Base-by-base conservation (phyloP, 495 filamentous ascomycete species). In the Patellaria atrata region DNA sequence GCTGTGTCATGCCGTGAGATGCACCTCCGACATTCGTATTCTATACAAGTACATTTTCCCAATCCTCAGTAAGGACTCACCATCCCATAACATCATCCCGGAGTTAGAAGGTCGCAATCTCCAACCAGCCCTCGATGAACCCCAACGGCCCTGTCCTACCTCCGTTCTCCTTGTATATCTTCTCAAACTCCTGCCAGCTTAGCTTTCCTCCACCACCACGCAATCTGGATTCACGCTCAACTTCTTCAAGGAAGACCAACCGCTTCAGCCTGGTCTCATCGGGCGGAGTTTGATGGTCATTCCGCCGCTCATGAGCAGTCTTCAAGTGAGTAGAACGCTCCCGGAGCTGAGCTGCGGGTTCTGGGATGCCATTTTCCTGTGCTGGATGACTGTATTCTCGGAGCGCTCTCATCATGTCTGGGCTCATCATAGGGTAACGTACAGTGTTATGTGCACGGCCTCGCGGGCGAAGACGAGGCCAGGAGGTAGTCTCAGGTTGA, bases 51-150 rank as follows among this genome's bases (percentile, higher is more conserved):
- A n/a, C n/a, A n/a, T n/a, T n/a, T n/a, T n/a, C n/a, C n/a, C n/a
- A n/a, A n/a, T n/a, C n/a, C n/a, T n/a, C n/a, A n/a, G n/a, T n/a
- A n/a, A n/a, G n/a, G n/a, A n/a, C n/a, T n/a, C n/a, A n/a, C n/a
- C n/a, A n/a, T n/a, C n/a, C n/a, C n/a, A n/a, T n/a, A n/a, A n/a
- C n/a, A n/a, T n/a, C n/a, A n/a, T n/a, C n/a, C n/a, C n/a, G n/a
- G n/a, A 30, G 7, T 39, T 27, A 49, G 27, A 44, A 49, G 33
- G 37, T 45, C 22, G 45, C 45, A 41, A 41, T 44, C 29, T 49
- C 45, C 37, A 49, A 30, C 45, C 45, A 49, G 14, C 22, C 23
- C 38, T 49, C 41, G 15, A 49, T 29, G 32, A 49, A 49, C 33
- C 41, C 30, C 9, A 44, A 17, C 8, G n/a, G n/a, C n/a, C n/a